phyloP scores from a whole-genome alignment of 2,329 filamentous ascomycete genomes.

The Capronia coronata region DNA sequence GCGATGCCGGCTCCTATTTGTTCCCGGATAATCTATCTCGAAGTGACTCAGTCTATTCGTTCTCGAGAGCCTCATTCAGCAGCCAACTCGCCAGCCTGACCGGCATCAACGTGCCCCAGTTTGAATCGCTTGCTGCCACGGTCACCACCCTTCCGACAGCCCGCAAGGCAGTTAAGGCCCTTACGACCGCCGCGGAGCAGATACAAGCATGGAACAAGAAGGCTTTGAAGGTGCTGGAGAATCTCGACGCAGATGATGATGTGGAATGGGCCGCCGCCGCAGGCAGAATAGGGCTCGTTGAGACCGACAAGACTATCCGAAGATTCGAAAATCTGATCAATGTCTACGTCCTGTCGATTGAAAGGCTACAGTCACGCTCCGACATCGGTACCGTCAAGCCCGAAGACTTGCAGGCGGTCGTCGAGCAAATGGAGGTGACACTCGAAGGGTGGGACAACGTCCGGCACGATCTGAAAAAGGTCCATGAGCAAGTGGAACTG shows the following conservation, averaged over 20 bases:
- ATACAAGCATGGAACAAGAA: slow-evolving; percentile 92
- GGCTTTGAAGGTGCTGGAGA: slow-evolving; percentile 78
- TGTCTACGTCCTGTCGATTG: slow-evolving; percentile 90
- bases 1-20: slow-evolving; percentile 38
- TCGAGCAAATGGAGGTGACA: slow-evolving; percentile 84
- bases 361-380: slow-evolving; percentile 70
- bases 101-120: slow-evolving; percentile 79
- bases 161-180: slow-evolving; percentile 70
- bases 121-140: slow-evolving; percentile 71
- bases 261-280: slow-evolving; percentile 93
- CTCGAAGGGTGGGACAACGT: slow-evolving; percentile 79
- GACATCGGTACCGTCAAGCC: slow-evolving; percentile 68
- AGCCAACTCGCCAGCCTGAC: slow-evolving; percentile 90
- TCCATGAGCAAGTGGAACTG: slow-evolving; percentile 87
- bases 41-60: slow-evolving; percentile 83
- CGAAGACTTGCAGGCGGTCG: slow-evolving; percentile 66
- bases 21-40: slow-evolving; percentile 49
- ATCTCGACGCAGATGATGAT: slow-evolving; percentile 90
- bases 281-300: slow-evolving; percentile 52
- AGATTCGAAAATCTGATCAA: slow-evolving; percentile 86
- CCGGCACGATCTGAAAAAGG: slow-evolving; percentile 65
- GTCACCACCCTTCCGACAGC: slow-evolving; percentile 81
- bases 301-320: slow-evolving; percentile 62
- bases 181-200: slow-evolving; percentile 83
- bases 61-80: slow-evolving; percentile 85